Evolutionary conservation across 768 basidiomycete genomes (phyloP).

Genomic region (Austroboletus eburneus): DNA sequence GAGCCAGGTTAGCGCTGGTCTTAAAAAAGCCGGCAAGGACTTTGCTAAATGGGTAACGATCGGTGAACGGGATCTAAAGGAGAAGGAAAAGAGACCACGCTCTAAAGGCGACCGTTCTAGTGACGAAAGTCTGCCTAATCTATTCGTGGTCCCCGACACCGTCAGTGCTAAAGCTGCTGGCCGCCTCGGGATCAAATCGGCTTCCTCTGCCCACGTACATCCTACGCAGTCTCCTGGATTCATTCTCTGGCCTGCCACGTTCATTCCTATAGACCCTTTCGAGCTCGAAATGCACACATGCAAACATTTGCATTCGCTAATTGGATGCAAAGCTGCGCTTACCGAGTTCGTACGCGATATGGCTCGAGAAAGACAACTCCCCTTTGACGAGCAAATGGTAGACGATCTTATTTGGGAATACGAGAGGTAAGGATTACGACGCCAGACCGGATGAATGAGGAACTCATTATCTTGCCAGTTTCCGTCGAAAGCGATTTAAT

Average conservation of each 20-base stretch:
- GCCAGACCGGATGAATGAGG: conserved; percentile 4
- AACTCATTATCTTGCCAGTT: conserved; percentile 38
- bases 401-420: conserved; percentile 34
- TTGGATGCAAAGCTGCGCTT: conserved; percentile 60
- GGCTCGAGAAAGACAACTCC: conserved; percentile 18
- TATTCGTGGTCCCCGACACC: conserved; percentile 24
- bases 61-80: conserved; percentile 34
- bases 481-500: conserved; percentile 62
- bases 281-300: conserved; percentile 77
- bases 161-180: conserved; percentile 36
- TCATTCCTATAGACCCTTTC: conserved; percentile 50
- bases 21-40: conserved; percentile 31
- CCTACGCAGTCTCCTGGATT: conserved; percentile 59
- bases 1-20: conserved; percentile 15
- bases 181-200: conserved; percentile 33
- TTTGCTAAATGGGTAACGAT: conserved; percentile 34
- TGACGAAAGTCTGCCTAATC: conserved; percentile 19
- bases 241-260: conserved; percentile 54
- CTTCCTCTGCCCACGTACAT: conserved; percentile 16
- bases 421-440: conserved; percentile 27
- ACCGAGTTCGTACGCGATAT: conserved; percentile 42
- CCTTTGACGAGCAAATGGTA: conserved; percentile 21
- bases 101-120: conserved; percentile 25
- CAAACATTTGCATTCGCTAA: conserved; percentile 60
- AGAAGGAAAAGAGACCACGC: conserved; percentile 15